Evolutionary conservation across 129 eudicot species (phyloP).

Genomic region (Lonicera japonica): DNA sequence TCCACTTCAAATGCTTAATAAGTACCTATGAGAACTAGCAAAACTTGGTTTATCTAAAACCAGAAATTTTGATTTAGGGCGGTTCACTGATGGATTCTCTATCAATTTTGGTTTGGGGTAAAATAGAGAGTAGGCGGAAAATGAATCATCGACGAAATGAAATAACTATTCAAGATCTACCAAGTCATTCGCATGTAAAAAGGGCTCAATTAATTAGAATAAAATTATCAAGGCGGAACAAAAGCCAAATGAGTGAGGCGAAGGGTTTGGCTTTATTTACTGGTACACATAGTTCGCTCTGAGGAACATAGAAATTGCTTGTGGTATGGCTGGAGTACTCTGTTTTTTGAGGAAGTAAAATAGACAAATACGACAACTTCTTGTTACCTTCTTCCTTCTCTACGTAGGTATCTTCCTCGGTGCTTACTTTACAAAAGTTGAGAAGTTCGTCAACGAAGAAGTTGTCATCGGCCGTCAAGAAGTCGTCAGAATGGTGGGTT

Average conservation of each 20-base stretch:
- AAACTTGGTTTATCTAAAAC: no score
- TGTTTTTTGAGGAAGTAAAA: not conserved
- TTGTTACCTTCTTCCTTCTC: slow-evolving; percentile 21
- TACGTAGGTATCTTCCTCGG: no score
- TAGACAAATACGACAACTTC: no score
- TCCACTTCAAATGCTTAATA: no score
- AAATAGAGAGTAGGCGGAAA: slow-evolving; percentile 36
- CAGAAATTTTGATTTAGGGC: slow-evolving; percentile 13
- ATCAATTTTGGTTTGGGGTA: slow-evolving; percentile 28
- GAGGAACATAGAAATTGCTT: slow-evolving; percentile 22
- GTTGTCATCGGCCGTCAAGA: slow-evolving; percentile 35
- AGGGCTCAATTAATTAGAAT: not conserved
- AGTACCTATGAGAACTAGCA: no score
- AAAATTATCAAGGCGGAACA: not conserved
- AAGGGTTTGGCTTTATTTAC: slow-evolving; percentile 19
- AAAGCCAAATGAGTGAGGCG: no score
- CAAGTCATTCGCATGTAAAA: slow-evolving; percentile 52
- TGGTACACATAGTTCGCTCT: slow-evolving; percentile 46
- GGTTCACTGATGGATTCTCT: slow-evolving; percentile 14
- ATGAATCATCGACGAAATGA: slow-evolving; percentile 63
- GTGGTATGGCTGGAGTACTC: no score
- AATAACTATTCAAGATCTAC: slow-evolving; percentile 72
- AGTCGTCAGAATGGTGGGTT: slow-evolving; percentile 32
- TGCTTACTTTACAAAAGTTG: slow-evolving; percentile 52
- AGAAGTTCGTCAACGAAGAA: slow-evolving; percentile 68